Conservation (phyloP, 176 grass and related monocot genomes). For the Ensete ventricosum region DNA sequence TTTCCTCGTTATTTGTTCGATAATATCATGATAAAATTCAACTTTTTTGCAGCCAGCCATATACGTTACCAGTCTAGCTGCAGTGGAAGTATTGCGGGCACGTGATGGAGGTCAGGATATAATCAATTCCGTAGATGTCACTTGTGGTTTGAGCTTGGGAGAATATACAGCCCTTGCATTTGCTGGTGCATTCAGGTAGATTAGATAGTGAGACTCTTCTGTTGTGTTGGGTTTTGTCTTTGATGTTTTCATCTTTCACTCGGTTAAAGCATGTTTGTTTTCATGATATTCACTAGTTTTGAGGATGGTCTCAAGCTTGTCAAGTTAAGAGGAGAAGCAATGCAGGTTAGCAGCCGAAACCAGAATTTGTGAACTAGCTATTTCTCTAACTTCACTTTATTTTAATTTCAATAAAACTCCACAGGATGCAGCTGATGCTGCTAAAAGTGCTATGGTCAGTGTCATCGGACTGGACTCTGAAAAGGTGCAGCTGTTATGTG, state of each 20-base stretch:
- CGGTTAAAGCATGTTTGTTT: slow-evolving; percentile 22
- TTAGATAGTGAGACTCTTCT: neutral
- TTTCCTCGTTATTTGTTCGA: neutral
- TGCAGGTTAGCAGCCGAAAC: slow-evolving; percentile 54
- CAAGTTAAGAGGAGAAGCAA: slow-evolving; percentile 97
- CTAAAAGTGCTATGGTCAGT: slow-evolving; percentile 85
- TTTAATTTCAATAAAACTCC: slow-evolving; percentile 2
- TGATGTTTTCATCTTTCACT: neutral
- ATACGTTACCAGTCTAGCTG: slow-evolving; percentile 92
- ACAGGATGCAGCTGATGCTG: slow-evolving; percentile 87
- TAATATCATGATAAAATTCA: slow-evolving; percentile 17
- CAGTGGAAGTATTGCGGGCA: slow-evolving; percentile 66
- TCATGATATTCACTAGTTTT: slow-evolving; percentile 39
- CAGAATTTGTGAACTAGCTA: neutral
- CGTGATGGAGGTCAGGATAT: slow-evolving; percentile 63
- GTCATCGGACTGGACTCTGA: slow-evolving; percentile 95
- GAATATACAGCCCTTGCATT: slow-evolving; percentile 97
- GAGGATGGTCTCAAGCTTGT: slow-evolving; percentile 99
- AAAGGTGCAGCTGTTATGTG: slow-evolving; percentile 87
- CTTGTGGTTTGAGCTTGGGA: slow-evolving; percentile 91
- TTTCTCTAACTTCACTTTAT: neutral
- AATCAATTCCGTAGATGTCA: slow-evolving; percentile 70
- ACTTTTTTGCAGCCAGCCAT: slow-evolving; percentile 79
- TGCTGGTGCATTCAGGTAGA: slow-evolving; percentile 88
- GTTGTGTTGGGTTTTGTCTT: neutral